phyloP scores from a whole-genome alignment of 2,329 filamentous ascomycete genomes.

The Ilyonectria sp. region DNA sequence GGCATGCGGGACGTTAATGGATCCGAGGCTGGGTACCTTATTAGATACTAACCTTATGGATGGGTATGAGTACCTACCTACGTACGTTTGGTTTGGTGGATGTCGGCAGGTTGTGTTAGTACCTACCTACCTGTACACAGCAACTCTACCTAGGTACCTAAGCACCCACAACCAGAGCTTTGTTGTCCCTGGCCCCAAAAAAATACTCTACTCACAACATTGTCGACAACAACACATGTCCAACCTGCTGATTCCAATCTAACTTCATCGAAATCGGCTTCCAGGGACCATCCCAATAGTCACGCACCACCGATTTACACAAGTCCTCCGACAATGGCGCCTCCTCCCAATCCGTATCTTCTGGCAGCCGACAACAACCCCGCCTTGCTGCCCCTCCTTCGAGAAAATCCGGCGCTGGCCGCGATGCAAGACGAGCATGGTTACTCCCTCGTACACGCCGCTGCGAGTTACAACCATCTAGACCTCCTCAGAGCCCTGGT shows the following conservation, averaged over 20 bases:
- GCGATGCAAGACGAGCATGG: constrained; percentile 89
- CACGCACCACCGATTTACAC: background rate
- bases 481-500: constrained; percentile 84
- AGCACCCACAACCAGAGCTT: background rate
- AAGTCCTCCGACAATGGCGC: constrained; percentile 57
- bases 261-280: too few relatives aligned
- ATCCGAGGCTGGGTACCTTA: background rate
- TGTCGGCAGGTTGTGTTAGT: background rate
- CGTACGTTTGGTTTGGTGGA: background rate
- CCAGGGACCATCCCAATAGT: background rate
- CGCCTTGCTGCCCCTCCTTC: constrained; percentile 81
- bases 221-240: background rate
- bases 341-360: constrained; percentile 73
- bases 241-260: background rate
- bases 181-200: background rate
- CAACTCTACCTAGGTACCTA: background rate
- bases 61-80: background rate
- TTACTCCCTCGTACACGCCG: constrained; percentile 94
- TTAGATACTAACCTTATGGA: too few relatives aligned
- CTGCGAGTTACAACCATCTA: constrained; percentile 91
- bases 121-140: background rate
- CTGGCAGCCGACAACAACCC: constrained; percentile 87
- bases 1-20: background rate
- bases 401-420: constrained; percentile 82
- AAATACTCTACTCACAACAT: background rate